Evolutionary conservation across 345 rosid genomes (phyloP).

Genomic region (Syzygium grande): DNA sequence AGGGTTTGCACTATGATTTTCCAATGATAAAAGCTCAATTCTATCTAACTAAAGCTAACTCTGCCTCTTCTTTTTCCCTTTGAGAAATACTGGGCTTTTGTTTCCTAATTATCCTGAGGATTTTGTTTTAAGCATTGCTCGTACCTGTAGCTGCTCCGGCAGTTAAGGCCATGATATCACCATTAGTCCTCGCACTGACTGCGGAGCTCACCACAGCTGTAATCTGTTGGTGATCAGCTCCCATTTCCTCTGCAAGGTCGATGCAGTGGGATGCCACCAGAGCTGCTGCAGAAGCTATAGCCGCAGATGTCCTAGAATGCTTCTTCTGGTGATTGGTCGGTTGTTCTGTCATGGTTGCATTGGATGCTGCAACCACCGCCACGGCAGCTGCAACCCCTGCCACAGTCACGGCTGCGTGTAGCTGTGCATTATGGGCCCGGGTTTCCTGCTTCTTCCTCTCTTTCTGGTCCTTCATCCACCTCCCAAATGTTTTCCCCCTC

Average conservation of each 20-base stretch:
- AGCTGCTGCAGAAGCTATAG: conserved; percentile 85
- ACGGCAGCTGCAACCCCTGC: conserved; percentile 92
- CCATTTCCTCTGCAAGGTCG: conserved; percentile 88
- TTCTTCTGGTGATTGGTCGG: conserved; percentile 17
- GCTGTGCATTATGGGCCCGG: conserved; percentile 70
- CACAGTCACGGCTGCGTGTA: conserved; percentile 90
- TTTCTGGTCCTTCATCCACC: conserved; percentile 85
- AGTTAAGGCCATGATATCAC: conserved; percentile 88
- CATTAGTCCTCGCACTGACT: conserved; percentile 63
- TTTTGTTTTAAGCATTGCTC: neutral
- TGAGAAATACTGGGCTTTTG: neutral
- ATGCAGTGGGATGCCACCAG: conserved; percentile 89
- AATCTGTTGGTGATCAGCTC: conserved; percentile 80
- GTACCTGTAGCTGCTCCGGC: conserved; percentile 97
- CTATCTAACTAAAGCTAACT: neutral
- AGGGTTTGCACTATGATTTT: neutral
- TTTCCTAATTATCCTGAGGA: neutral
- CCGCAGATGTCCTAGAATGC: conserved; percentile 31
- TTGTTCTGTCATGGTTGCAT: conserved; percentile 29
- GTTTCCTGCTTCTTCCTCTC: conserved; percentile 87
- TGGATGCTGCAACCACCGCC: conserved; percentile 66
- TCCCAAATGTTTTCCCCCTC: conserved; percentile 73
- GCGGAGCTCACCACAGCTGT: conserved; percentile 65
- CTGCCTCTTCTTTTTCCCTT: neutral
- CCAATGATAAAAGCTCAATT: neutral